Base-by-base conservation (phyloP, 306 rosid genomes). In the Quercus parvula region DNA sequence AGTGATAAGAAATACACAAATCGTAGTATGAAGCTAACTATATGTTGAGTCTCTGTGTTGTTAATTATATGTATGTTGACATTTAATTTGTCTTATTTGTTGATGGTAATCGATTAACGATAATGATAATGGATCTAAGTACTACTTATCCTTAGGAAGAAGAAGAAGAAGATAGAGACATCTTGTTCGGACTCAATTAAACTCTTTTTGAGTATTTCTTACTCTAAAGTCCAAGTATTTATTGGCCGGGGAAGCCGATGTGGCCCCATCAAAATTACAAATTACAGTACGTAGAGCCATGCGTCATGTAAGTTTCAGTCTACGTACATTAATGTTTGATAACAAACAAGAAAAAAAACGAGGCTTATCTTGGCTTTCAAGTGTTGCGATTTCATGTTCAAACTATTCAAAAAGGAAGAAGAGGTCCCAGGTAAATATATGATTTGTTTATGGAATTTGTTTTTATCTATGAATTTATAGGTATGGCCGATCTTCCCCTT, bases 241-340 rank as follows among this genome's bases (percentile, higher is more conserved):
- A 71, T 71, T 71, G 72, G 82, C 63, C 77, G 82, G 77, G 52
- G 28, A 27, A 52, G 72, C 30, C 3, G 71, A 59, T 56, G 70
- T 38, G 70, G 71, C 27, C 81, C 44, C n/a, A 11, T 35, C 15
- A 52, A 7, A 77, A 14, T 20, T n/a, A 1, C 54, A 44, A 71
- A 71, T 63, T 3, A 13, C 54, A 10, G 11, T 49, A 49, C 54
- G 52, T 46, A 9, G 14, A 14, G 76, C 52, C 31, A 71, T 46
- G 59, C 51, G 63, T 71, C 77, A 58, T 62, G 31, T 12, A 25
- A 24, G 1, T 22, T 10, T 49, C 1, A 49, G 63, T 18, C 59
- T 59, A 55, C 14, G 9, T 68, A 15, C 75, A 22, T 56, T 75
- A 46, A 19, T 74, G 19, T 12, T 19, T 13, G 49, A 22, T 44